Evolutionary conservation across 2,329 filamentous ascomycete genomes (phyloP).

Genomic region (Fusarium anguioides): DNA sequence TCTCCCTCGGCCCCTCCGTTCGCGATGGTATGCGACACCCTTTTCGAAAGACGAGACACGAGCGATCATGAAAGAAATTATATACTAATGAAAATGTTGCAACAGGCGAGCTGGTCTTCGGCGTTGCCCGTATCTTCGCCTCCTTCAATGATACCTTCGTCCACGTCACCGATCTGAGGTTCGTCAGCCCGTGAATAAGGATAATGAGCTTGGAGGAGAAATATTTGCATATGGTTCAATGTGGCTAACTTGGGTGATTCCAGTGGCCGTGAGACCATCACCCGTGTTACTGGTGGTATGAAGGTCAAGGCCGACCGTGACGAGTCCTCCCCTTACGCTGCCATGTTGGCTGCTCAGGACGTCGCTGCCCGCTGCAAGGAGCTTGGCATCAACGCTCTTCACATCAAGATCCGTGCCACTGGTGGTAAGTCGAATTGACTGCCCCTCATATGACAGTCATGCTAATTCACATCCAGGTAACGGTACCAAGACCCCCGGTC

Average conservation of each 20-base stretch:
- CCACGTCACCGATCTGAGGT: constrained; percentile 99
- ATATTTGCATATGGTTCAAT: constrained; percentile 33
- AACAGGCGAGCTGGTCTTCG: constrained; percentile 96
- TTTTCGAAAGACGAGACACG: constrained; percentile 2
- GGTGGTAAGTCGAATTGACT: constrained; percentile 73
- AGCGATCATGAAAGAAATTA: not conserved
- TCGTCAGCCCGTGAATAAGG: constrained; percentile 55
- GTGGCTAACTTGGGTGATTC: constrained; percentile 63
- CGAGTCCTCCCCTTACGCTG: constrained; percentile 99
- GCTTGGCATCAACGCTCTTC: constrained; percentile 85
- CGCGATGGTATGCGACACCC: constrained; percentile 80
- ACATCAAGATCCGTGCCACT: constrained; percentile 99
- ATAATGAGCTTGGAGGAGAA: constrained; percentile 17
- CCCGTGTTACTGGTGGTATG: constrained; percentile 99
- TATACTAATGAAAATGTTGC: constrained; percentile 29
- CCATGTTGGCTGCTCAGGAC: constrained; percentile 99
- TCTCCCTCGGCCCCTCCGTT: constrained; percentile 96
- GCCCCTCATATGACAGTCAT: not conserved
- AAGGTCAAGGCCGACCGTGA: constrained; percentile 99
- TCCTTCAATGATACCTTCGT: constrained; percentile 96
- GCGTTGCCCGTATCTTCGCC: constrained; percentile 95
- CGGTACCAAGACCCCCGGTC: constrained; percentile 99
- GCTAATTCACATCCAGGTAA: constrained; percentile 70
- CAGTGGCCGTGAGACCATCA: constrained; percentile 99
- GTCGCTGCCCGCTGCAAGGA: constrained; percentile 87